Evolutionary conservation across 2,329 filamentous ascomycete genomes (phyloP).

Genomic region (Beauveria brongniartii): DNA sequence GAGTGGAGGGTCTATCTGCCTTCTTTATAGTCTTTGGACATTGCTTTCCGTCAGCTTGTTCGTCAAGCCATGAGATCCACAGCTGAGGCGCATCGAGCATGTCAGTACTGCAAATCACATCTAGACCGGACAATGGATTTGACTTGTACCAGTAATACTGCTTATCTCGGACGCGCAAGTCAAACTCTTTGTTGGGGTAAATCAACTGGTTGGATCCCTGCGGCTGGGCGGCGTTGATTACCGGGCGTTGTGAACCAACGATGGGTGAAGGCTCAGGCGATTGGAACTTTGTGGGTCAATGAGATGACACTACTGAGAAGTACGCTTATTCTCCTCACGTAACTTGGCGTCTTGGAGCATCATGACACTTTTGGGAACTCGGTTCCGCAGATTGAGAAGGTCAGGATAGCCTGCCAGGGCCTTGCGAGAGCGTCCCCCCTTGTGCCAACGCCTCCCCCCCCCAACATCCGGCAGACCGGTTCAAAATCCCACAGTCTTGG

Average conservation of each 20-base stretch:
- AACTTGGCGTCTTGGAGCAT: conserved; percentile 8
- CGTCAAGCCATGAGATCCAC: not conserved
- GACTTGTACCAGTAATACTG: conserved; percentile 8
- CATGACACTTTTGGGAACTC: not conserved
- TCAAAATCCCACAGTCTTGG: too few relatives aligned
- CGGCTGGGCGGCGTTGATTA: conserved; percentile 1
- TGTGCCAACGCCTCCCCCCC: too few relatives aligned
- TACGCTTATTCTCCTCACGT: conserved; percentile 13
- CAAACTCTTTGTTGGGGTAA: not conserved
- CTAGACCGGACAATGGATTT: conserved; percentile 6
- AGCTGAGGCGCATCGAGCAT: not conserved
- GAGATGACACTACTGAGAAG: conserved; percentile 10
- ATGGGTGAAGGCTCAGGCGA: conserved; percentile 1
- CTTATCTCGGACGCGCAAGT: conserved; percentile 4
- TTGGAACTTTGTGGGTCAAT: conserved; percentile 1
- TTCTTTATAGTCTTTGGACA: not conserved
- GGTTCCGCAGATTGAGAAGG: not conserved
- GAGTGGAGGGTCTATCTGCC: not conserved
- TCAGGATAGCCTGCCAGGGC: too few relatives aligned
- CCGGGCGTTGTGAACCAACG: not conserved
- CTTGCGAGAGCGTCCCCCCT: too few relatives aligned
- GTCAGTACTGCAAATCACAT: not conserved
- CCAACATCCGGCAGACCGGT: too few relatives aligned
- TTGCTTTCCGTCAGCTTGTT: not conserved
- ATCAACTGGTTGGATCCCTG: not conserved